Percentiles rank a stretch among this genome's conserved stretches.
Evolutionary conservation across 83 land plant species (phyloP).

Genomic region (Picea mariana): DNA sequence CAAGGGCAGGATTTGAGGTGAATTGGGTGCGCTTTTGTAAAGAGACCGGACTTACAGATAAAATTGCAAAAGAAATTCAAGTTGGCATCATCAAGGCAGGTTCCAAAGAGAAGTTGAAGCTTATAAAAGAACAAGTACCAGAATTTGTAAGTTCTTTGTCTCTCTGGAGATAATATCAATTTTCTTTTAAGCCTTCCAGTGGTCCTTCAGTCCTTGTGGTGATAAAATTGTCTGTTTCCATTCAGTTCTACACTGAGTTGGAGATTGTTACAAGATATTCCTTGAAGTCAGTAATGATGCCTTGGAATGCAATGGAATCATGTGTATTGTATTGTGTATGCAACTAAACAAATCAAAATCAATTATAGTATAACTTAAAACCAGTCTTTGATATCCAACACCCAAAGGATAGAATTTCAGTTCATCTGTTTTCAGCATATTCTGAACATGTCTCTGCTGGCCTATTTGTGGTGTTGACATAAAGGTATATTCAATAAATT

Average conservation of each 20-base stretch:
- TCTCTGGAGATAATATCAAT: neutral
- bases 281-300: neutral
- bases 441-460: neutral
- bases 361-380: too few relatives aligned
- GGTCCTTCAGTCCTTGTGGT: neutral
- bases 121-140: constrained; percentile 79
- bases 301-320: neutral
- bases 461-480: neutral
- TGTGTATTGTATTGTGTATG: neutral
- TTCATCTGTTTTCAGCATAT: neutral
- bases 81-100: constrained; percentile 61
- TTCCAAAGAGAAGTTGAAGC: constrained; percentile 66
- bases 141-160: constrained; percentile 48
- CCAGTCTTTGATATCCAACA: too few relatives aligned
- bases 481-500: neutral
- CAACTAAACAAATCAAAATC: neutral
- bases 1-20: constrained; percentile 56
- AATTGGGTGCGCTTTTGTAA: constrained; percentile 66
- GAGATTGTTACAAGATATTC: neutral
- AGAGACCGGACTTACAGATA: constrained; percentile 43
- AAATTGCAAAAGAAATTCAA: constrained; percentile 38
- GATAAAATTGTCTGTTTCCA: neutral
- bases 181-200: neutral
- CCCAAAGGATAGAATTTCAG: too few relatives aligned
- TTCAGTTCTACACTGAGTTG: neutral